These are phyloP conservation scores for Ganoderma multipileum DNA, from an alignment of 1,284 basidiomycete genomes.

Conservation along the genomic window DNA sequence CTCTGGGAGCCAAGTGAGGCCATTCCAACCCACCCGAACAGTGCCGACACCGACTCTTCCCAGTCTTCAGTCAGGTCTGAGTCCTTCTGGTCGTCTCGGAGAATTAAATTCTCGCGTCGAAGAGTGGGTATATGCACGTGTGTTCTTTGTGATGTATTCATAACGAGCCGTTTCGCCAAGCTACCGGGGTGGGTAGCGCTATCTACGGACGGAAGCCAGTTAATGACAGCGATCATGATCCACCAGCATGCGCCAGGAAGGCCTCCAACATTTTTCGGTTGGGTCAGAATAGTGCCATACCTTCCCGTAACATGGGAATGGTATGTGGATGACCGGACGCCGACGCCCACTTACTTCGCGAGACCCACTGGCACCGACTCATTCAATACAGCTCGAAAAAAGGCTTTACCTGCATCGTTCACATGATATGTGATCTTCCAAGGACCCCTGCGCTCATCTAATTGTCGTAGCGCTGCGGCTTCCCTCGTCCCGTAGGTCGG, in stretches of 20 bases:
- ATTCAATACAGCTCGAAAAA: not conserved
- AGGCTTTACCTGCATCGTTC: slow-evolving; percentile 21
- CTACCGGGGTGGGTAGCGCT: not conserved
- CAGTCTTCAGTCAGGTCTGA: slow-evolving; percentile 51
- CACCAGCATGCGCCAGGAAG: not conserved
- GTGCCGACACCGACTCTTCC: slow-evolving; percentile 47
- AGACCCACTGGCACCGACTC: not conserved
- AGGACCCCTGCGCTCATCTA: slow-evolving; percentile 37
- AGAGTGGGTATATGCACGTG: slow-evolving; percentile 45
- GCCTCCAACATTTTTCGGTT: too few species aligned
- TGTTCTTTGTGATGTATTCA: slow-evolving; percentile 4
- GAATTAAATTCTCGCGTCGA: not conserved
- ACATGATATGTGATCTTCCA: slow-evolving; percentile 54
- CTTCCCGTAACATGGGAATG: too few species aligned
- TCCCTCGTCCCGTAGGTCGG: slow-evolving; percentile 41
- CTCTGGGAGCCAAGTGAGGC: slow-evolving; percentile 54
- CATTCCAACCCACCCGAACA: slow-evolving; percentile 79
- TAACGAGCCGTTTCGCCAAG: not conserved
- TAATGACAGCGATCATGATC: too few species aligned
- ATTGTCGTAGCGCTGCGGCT: slow-evolving; percentile 41
- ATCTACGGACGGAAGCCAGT: not conserved
- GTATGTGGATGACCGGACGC: too few species aligned
- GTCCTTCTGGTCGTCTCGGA: slow-evolving; percentile 7
- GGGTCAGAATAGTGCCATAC: too few species aligned
- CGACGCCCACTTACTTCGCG: too few species aligned